These are phyloP conservation scores for Boletus hoseneyae DNA, from an alignment of 1,284 basidiomycete genomes.

Conservation along the genomic window DNA sequence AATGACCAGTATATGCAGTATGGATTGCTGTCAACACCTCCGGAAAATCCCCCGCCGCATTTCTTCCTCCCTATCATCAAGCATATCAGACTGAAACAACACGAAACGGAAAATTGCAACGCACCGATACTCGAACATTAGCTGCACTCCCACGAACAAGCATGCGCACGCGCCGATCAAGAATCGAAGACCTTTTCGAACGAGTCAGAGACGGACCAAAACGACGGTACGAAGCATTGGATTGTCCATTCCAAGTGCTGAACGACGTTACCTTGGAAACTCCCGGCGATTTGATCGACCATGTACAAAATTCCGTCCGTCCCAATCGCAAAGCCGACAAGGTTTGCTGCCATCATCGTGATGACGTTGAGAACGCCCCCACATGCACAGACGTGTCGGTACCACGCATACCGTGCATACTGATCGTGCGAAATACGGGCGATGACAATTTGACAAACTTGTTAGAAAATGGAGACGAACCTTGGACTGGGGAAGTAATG, in stretches of 20 bases:
- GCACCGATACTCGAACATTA: conserved; percentile 94
- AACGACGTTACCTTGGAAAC: conserved; percentile 52
- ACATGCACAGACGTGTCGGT: conserved; percentile 79
- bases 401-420: conserved; percentile 76
- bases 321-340: conserved; percentile 95
- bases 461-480: conserved; percentile 42
- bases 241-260: neutral
- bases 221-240: neutral
- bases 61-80: conserved; percentile 40
- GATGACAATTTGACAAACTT: neutral
- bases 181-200: conserved; percentile 56
- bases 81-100: neutral
- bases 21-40: conserved; percentile 42
- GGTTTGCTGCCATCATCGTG: conserved; percentile 91
- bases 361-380: conserved; percentile 87
- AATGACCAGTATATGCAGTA: too few species aligned
- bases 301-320: conserved; percentile 80
- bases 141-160: conserved; percentile 81
- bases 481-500: conserved; percentile 58
- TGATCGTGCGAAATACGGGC: conserved; percentile 30
- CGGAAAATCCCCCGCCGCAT: conserved; percentile 59
- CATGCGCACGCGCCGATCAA: conserved; percentile 58
- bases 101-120: conserved; percentile 21
- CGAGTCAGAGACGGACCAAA: neutral
- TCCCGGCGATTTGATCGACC: conserved; percentile 61